These are phyloP conservation scores for Trichocladium uniseriatum DNA, from an alignment of 495 filamentous ascomycete species.

Conservation along the genomic window DNA sequence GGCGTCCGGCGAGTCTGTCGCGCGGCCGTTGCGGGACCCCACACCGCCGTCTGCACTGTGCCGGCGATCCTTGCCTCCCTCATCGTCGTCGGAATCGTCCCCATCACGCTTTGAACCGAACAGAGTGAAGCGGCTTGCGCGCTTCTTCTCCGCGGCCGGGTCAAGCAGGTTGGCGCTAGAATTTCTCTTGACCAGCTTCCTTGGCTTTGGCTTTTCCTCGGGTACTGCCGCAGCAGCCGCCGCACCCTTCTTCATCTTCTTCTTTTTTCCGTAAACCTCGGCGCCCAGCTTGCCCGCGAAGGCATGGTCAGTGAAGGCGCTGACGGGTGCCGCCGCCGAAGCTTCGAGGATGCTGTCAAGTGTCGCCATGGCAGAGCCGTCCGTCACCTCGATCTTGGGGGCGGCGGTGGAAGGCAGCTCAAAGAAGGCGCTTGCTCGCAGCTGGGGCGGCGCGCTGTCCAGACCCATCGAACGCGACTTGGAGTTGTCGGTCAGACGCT, in stretches of 20 bases:
- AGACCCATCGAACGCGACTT: slow-evolving; percentile 34
- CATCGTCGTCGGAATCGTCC: slow-evolving; percentile 7
- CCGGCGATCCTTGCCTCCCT: neutral
- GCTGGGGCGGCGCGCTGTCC: slow-evolving; percentile 65
- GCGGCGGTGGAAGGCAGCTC: slow-evolving; percentile 55
- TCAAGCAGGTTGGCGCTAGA: slow-evolving; percentile 13
- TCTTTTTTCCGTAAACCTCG: slow-evolving; percentile 52
- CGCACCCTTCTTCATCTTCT: slow-evolving; percentile 25
- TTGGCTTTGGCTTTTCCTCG: slow-evolving; percentile 9
- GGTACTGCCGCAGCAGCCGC: neutral
- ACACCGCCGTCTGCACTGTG: neutral
- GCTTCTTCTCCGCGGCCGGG: slow-evolving; percentile 23
- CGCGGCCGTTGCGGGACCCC: neutral
- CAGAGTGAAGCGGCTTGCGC: slow-evolving; percentile 31
- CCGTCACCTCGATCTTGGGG: slow-evolving; percentile 55
- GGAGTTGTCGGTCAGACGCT: slow-evolving; percentile 28
- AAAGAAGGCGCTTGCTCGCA: slow-evolving; percentile 86
- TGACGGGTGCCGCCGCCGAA: slow-evolving; percentile 86
- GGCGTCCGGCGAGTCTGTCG: slow-evolving; percentile 16
- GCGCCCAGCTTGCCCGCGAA: slow-evolving; percentile 63
- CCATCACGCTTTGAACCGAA: slow-evolving; percentile 12
- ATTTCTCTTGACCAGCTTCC: slow-evolving; percentile 18
- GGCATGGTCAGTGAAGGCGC: slow-evolving; percentile 88
- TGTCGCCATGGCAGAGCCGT: slow-evolving; percentile 75
- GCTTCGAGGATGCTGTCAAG: slow-evolving; percentile 91